Percentiles rank a stretch among this genome's conserved stretches.
These are phyloP conservation scores for Trypanosomatidae sp. DNA, from an alignment of 208 protist genomes.

Conservation along the genomic window DNA sequence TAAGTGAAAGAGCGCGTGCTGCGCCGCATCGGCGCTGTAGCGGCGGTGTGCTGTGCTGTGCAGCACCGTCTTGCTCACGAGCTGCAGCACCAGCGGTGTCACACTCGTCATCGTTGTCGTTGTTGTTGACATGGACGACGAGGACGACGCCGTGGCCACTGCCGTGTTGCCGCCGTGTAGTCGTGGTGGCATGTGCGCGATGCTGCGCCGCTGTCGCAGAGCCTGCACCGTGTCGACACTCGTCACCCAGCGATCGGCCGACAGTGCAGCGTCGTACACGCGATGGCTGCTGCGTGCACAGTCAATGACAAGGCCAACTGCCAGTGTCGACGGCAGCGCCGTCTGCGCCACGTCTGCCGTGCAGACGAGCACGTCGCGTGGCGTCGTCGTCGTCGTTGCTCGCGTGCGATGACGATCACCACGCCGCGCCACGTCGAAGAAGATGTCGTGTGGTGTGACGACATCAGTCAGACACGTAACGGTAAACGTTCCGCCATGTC, in stretches of 20 bases:
- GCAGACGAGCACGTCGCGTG: conserved; percentile 33
- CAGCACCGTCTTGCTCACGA: conserved; percentile 70
- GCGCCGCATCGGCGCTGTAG: conserved; percentile 32
- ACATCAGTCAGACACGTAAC: conserved; percentile 7
- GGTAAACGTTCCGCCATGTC: not conserved
- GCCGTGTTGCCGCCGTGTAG: not conserved
- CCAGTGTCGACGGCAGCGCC: conserved; percentile 33
- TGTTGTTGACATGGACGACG: not conserved
- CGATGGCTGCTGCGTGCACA: conserved; percentile 43
- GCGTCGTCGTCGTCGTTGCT: conserved; percentile 1
- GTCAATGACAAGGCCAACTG: conserved; percentile 67
- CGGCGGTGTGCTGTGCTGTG: conserved; percentile 63
- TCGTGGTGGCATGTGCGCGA: conserved; percentile 15
- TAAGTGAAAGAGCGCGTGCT: conserved; percentile 58
- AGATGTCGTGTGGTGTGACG: conserved; percentile 4
- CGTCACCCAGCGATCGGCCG: conserved; percentile 25
- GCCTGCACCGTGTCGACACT: conserved; percentile 38
- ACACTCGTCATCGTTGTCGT: not conserved
- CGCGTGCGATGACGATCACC: not conserved
- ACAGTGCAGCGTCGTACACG: conserved; percentile 18
- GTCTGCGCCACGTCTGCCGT: conserved; percentile 53
- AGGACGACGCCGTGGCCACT: not conserved
- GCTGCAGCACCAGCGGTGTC: conserved; percentile 43
- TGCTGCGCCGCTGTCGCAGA: conserved; percentile 37
- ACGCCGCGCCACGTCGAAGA: conserved; percentile 12